phyloP scores from a whole-genome alignment of 495 filamentous ascomycete genomes.

The Aspergillus egyptiacus region DNA sequence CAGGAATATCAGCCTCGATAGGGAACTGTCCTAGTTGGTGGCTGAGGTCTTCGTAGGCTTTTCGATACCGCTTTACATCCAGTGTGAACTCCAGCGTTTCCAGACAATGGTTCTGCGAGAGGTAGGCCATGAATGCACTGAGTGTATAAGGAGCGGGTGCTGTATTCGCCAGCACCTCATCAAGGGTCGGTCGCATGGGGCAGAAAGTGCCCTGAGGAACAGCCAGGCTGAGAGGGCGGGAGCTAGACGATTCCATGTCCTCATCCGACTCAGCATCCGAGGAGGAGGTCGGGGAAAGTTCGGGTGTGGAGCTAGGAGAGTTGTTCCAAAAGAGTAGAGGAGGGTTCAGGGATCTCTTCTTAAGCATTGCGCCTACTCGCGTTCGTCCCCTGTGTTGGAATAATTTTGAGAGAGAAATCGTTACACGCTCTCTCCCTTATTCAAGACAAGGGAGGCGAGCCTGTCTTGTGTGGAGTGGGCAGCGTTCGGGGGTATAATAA shows the following conservation, averaged over 20 bases:
- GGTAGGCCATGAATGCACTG: slow-evolving; percentile 90
- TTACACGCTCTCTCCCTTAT: slow-evolving; percentile 12
- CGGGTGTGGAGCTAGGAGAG: slow-evolving; percentile 37
- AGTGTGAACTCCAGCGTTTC: slow-evolving; percentile 97
- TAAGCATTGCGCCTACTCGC: slow-evolving; percentile 45
- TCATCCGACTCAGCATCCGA: slow-evolving; percentile 53
- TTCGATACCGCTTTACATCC: slow-evolving; percentile 85
- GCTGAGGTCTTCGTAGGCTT: slow-evolving; percentile 59
- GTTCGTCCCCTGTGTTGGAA: slow-evolving; percentile 26
- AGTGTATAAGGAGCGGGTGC: slow-evolving; percentile 90
- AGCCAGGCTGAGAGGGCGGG: slow-evolving; percentile 57
- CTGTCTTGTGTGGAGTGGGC: slow-evolving; percentile 2
- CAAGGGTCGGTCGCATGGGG: slow-evolving; percentile 71
- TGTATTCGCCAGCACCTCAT: slow-evolving; percentile 81
- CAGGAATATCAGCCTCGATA: slow-evolving; percentile 45
- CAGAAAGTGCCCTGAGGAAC: slow-evolving; percentile 59
- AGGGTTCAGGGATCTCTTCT: slow-evolving; percentile 38
- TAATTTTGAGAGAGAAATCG: slow-evolving; percentile 7
- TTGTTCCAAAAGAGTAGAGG: slow-evolving; percentile 41
- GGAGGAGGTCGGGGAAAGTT: slow-evolving; percentile 39
- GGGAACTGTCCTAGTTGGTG: slow-evolving; percentile 36
- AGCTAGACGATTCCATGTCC: slow-evolving; percentile 46
- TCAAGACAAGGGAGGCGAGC: slow-evolving; percentile 7
- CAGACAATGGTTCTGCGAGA: slow-evolving; percentile 95
- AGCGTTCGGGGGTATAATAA: not conserved